Evolutionary conservation across 805 yeast species (phyloP).

Genomic region (Debaryomyces prosopidis): DNA sequence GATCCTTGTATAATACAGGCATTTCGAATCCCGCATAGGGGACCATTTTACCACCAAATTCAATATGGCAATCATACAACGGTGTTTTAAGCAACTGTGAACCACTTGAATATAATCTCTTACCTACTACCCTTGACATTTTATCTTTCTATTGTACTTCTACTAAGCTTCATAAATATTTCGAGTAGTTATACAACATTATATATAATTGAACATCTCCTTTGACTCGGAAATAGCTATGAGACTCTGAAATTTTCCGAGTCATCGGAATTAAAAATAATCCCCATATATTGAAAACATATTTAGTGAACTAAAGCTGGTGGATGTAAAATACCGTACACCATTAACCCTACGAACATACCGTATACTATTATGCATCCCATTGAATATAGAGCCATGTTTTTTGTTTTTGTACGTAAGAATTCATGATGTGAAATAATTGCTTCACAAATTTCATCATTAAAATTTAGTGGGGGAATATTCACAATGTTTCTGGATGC

Average conservation of each 20-base stretch:
- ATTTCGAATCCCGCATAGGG: slow-evolving; percentile 95
- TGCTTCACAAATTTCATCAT: neutral
- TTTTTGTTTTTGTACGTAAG: neutral
- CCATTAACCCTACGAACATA: neutral
- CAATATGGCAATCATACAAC: slow-evolving; percentile 73
- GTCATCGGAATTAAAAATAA: neutral
- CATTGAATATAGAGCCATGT: neutral
- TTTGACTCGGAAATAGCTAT: neutral
- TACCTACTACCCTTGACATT: slow-evolving; percentile 3
- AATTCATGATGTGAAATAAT: neutral
- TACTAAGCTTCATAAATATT: neutral
- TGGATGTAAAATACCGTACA: neutral
- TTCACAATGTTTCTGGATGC: neutral
- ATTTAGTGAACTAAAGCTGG: neutral
- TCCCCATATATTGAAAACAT: neutral
- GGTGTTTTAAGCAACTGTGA: slow-evolving; percentile 63
- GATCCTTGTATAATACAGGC: slow-evolving; percentile 89
- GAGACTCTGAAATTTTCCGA: slow-evolving; percentile 2
- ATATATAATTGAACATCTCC: neutral
- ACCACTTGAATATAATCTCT: slow-evolving; percentile 25
- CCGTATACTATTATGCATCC: neutral
- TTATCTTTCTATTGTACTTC: neutral
- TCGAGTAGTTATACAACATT: neutral
- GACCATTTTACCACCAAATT: slow-evolving; percentile 85
- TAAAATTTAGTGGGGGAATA: neutral